Conservation (phyloP, 768 basidiomycete genomes). For the Tylopilus rubrobrunneus region DNA sequence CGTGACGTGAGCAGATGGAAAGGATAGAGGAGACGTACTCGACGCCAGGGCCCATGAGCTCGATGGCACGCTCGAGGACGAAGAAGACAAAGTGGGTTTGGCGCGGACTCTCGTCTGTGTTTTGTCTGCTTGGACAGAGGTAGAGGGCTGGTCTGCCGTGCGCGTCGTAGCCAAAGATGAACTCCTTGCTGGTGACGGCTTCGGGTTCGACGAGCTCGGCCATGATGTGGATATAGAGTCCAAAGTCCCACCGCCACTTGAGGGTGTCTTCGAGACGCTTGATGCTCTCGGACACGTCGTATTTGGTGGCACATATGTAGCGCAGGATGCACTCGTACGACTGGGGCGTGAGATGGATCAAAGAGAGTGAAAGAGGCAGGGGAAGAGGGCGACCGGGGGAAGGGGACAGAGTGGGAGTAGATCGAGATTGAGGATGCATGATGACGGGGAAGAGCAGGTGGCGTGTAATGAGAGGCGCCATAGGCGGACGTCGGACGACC, state of each 20-base stretch:
- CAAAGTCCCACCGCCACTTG: conserved; percentile 78
- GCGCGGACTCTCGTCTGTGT: conserved; percentile 62
- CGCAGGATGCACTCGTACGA: conserved; percentile 73
- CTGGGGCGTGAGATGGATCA: conserved; percentile 5
- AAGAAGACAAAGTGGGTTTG: conserved; percentile 76
- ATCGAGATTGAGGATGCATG: too few relatives aligned
- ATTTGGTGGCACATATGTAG: conserved; percentile 78
- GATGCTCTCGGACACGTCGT: conserved; percentile 57
- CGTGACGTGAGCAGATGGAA: not conserved
- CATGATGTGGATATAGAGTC: conserved; percentile 60
- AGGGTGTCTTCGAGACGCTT: conserved; percentile 67
- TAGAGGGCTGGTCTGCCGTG: conserved; percentile 65
- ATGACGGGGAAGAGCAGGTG: too few relatives aligned
- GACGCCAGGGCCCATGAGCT: conserved; percentile 77
- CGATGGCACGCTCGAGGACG: conserved; percentile 71
- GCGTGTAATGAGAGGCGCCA: too few relatives aligned
- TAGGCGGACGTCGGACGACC: too few relatives aligned
- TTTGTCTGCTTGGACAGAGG: conserved; percentile 68
- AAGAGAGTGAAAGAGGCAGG: not conserved
- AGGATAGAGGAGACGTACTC: conserved; percentile 45
- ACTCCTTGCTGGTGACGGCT: conserved; percentile 77
- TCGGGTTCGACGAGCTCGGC: conserved; percentile 70
- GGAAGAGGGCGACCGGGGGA: too few relatives aligned
- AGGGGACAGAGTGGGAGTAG: too few relatives aligned
- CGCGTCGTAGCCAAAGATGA: conserved; percentile 73